Evolutionary conservation across 164 flowering plant genomes (phyloP), one percentile per base, ranked within the genome.

Genomic region (Stephania yunnanensis): DNA sequence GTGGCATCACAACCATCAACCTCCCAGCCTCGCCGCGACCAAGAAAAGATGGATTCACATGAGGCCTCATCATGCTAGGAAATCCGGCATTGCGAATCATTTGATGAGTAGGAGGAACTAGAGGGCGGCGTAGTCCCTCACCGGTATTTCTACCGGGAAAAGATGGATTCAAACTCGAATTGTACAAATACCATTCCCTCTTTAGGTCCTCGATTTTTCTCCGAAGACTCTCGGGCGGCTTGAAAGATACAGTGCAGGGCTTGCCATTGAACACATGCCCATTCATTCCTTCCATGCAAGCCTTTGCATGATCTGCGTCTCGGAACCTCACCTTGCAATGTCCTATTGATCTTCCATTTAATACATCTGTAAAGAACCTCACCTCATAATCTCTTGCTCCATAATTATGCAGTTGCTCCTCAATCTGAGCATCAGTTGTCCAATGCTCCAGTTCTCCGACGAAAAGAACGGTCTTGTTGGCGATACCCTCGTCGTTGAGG

Each of bases 381-480:
- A 94, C 87, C 82, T 94, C 25, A 25, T 25, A 25, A 25, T 25
- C 97, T 84, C 90, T 92, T 1, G 58, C 66, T 45, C 98, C 98
- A 82, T 94, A 91, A 83, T 89, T 89, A 19, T 83, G 82, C 9
- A 90, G 80, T 80, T 89, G 93, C 0, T 74, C 74, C 84, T 94
- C 97, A 22, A 94, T 83, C 58, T 94, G 87, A 0, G 90, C 88
- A 85, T 93, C 97, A 1, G 98, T 93, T 7, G 97, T 93, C 95
- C 94, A 93, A 94, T 95, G 92, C 79, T 89, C 93, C 84, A 91
- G 79, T 72, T 94, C 93, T 3, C 97, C 95, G 7, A 92, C 92
- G 81, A 88, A 92, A 30, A 92, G 85, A 45, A 92, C 96, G 77
- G 42, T 36, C 42, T 94, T 94, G 44, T 92, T 94, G 79, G 91